Evolutionary conservation across 2,329 filamentous ascomycete species (phyloP), one percentile per base, ranked within the genome.

Genomic region (Trichoderma asperellum): DNA sequence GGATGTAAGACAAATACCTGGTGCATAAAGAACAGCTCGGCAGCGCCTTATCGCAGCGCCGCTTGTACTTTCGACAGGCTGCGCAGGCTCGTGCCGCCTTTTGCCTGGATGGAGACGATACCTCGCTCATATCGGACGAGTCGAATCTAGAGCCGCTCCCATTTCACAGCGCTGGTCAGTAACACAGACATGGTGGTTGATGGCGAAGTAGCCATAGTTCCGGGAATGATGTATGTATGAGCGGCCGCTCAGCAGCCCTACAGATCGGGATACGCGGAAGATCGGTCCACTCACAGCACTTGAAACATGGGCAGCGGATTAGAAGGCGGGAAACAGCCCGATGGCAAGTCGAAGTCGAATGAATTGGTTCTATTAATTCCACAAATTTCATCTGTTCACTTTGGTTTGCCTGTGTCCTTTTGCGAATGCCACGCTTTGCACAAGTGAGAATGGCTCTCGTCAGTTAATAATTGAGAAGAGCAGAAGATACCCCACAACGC

Each of bases 21-120:
- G 56, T 47, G 21, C 70, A 72, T 5, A 72, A 61, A 29, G 64
- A 67, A 37, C 70, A 72, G 37, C 52, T 40, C 18, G 70, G 70
- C 21, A 70, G 55, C 11, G 32, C 18, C 43, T 71, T 72, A 62
- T 72, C 70, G 57, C 70, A 72, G 2, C 70, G 69, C 24, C 70
- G 62, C 61, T 72, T 72, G 57, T 72, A 70, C 52, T 72, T 70
- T 56, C 63, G 64, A 34, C 70, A 72, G 6, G 69, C 18, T n/a
- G 55, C 66, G 47, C 70, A 72, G n/a, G 70, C 70, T 12, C 69
- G 70, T 21, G 34, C 11, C n/a, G 69, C 53, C 49, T 62, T 68
- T 29, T 67, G 53, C 34, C 24, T 40, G 7, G 68, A 58, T 21
- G 55, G n/a, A 10, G 64, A n/a, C 11, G 61, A 56, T 7, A 8